Conservation (phyloP, 2,329 filamentous ascomycete species). For the Pseudogymnoascus sp. region DNA sequence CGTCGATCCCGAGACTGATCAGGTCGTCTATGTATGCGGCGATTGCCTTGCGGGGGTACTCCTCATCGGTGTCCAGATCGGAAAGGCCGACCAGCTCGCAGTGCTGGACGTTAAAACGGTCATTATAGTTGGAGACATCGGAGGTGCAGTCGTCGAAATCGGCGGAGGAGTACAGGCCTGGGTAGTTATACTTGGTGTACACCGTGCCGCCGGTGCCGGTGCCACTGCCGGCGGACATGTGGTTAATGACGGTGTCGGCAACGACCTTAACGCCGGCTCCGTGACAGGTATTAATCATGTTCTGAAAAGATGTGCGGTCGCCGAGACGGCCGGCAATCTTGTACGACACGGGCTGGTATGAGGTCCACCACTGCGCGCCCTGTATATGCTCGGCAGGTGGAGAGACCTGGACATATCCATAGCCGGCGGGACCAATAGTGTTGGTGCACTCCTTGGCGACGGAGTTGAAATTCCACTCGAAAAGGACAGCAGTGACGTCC, state of each 20-base stretch:
- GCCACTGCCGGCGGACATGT: slow-evolving; percentile 1
- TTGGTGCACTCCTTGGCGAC: slow-evolving; percentile 4
- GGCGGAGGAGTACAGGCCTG: not conserved
- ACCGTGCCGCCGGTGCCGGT: not conserved
- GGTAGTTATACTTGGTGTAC: slow-evolving; percentile 5
- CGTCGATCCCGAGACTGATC: not conserved
- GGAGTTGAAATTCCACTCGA: slow-evolving; percentile 3
- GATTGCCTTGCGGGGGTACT: not conserved
- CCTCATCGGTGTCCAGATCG: not conserved
- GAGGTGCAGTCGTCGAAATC: not conserved
- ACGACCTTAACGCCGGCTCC: not conserved
- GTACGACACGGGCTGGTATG: not conserved
- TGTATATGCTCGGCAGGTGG: not conserved
- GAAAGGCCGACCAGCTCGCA: not conserved
- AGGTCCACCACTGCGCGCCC: slow-evolving; percentile 3
- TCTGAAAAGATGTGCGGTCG: not conserved
- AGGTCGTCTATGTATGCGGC: not conserved
- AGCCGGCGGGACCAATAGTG: not conserved
- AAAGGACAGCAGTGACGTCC: not conserved
- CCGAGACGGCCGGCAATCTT: slow-evolving; percentile 1
- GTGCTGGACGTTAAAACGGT: not conserved
- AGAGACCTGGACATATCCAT: not conserved
- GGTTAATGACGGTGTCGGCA: not conserved
- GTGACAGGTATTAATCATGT: not conserved
- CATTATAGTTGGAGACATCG: not conserved